phyloP scores from a whole-genome alignment of 1,139 yeast species.

The Saccharomyces hybrid region DNA sequence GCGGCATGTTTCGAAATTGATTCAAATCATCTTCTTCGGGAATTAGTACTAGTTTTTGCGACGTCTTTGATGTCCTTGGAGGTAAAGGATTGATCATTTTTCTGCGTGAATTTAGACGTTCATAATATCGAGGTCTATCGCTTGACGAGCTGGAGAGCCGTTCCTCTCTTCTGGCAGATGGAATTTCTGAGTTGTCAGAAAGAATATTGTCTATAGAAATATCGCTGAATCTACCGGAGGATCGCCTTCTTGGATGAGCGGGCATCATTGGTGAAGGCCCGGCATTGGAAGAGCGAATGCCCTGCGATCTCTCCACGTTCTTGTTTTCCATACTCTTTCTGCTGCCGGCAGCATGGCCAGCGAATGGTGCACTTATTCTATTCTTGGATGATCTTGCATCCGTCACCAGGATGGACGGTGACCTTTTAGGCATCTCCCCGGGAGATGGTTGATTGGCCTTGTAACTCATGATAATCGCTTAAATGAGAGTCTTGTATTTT shows the following conservation, averaged over 20 bases:
- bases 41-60: conserved; percentile 77
- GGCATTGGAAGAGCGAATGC: not conserved
- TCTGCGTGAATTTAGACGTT: conserved; percentile 29
- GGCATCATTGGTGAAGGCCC: not conserved
- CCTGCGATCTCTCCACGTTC: not conserved
- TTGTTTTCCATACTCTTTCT: not conserved
- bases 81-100: conserved; percentile 65
- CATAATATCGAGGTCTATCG: conserved; percentile 14
- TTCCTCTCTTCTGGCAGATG: conserved; percentile 46
- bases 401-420: conserved; percentile 89
- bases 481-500: too few species aligned
- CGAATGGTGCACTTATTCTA: conserved; percentile 79
- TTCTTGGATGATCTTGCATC: conserved; percentile 64
- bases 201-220: conserved; percentile 65
- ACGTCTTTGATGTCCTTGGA: conserved; percentile 75
- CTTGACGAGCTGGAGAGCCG: conserved; percentile 32
- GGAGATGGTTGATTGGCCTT: conserved; percentile 2
- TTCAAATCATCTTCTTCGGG: conserved; percentile 50
- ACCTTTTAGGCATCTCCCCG: conserved; percentile 37
- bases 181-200: conserved; percentile 74
- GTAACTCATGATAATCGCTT: conserved; percentile 7
- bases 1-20: not conserved
- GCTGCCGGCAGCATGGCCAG: conserved; percentile 35
- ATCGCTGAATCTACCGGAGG: conserved; percentile 43
- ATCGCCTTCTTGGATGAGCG: conserved; percentile 5